Evolutionary conservation across 768 basidiomycete genomes (phyloP).

Genomic region (Crucibulum laeve): DNA sequence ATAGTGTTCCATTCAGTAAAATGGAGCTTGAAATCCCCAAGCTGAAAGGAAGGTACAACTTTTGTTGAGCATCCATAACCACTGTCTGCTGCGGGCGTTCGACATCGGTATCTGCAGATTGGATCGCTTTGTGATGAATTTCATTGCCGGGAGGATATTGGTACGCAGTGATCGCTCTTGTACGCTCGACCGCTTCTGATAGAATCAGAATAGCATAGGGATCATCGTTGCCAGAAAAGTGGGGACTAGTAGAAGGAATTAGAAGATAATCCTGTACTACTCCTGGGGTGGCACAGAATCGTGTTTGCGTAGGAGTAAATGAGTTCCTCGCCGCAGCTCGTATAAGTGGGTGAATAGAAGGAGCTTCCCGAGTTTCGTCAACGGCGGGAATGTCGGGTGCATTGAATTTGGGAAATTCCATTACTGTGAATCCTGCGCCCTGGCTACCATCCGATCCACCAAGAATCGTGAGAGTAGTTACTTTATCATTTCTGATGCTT

Average conservation of each 20-base stretch:
- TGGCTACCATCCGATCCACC: constrained; percentile 65
- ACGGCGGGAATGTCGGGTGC: constrained; percentile 41
- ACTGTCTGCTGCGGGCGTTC: too few relatives aligned
- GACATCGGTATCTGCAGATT: not conserved
- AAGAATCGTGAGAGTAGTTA: constrained; percentile 68
- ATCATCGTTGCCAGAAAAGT: constrained; percentile 64
- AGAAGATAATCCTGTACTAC: constrained; percentile 77
- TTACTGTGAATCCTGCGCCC: constrained; percentile 58
- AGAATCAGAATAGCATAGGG: constrained; percentile 64
- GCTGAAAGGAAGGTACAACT: constrained; percentile 8
- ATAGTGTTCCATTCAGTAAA: constrained; percentile 37
- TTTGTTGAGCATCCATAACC: not conserved
- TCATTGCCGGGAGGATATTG: constrained; percentile 63
- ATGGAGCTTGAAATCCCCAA: constrained; percentile 17
- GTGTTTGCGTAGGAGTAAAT: constrained; percentile 40
- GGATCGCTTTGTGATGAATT: not conserved
- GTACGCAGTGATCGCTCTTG: constrained; percentile 55
- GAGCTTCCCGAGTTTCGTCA: constrained; percentile 24
- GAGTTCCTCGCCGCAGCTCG: constrained; percentile 65
- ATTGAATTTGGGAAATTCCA: constrained; percentile 65
- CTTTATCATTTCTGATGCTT: constrained; percentile 66
- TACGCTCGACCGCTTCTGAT: constrained; percentile 42
- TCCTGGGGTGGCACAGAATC: constrained; percentile 54
- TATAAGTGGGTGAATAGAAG: constrained; percentile 38
- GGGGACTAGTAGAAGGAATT: constrained; percentile 65